Percentiles rank a stretch among this genome's conserved stretches.
Evolutionary conservation across 73 alveolate species (phyloP).

Genomic region (Tetrahymena thermophila): DNA sequence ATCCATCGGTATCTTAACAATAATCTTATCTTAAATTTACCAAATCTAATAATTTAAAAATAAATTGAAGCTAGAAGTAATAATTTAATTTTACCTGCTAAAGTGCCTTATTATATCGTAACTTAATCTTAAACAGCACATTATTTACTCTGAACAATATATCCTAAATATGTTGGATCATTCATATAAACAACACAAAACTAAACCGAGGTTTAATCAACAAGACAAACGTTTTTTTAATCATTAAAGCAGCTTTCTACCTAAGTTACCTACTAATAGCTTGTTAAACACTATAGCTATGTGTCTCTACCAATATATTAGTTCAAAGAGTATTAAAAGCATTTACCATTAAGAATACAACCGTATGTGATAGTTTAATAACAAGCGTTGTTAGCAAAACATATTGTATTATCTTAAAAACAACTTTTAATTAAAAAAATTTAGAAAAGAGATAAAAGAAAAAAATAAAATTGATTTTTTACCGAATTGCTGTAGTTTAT

Average conservation of each 20-base stretch:
- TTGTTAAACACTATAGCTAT: not conserved
- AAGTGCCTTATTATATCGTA: not conserved
- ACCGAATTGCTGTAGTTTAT: not conserved
- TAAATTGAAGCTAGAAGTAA: not conserved
- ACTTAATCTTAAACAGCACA: not conserved
- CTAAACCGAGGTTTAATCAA: not conserved
- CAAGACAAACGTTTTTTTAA: not conserved
- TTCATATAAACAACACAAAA: not conserved
- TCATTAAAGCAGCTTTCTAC: not conserved
- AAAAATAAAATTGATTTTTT: too few relatives aligned
- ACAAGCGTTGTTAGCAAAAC: not conserved
- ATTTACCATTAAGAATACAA: not conserved
- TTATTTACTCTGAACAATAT: not conserved
- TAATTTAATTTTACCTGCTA: not conserved
- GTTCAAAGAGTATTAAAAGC: not conserved
- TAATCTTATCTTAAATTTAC: not conserved
- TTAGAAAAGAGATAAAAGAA: too few relatives aligned
- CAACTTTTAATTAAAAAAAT: not conserved
- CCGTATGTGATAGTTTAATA: not conserved
- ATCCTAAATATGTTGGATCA: not conserved
- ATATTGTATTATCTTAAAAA: not conserved
- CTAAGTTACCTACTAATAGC: not conserved
- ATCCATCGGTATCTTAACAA: not conserved
- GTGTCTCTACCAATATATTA: not conserved
- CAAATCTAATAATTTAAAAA: not conserved